Percentiles rank a stretch among this genome's conserved stretches.
phyloP scores from a whole-genome alignment of 106 monocot genomes.

The Phalaenopsis aphrodite region DNA sequence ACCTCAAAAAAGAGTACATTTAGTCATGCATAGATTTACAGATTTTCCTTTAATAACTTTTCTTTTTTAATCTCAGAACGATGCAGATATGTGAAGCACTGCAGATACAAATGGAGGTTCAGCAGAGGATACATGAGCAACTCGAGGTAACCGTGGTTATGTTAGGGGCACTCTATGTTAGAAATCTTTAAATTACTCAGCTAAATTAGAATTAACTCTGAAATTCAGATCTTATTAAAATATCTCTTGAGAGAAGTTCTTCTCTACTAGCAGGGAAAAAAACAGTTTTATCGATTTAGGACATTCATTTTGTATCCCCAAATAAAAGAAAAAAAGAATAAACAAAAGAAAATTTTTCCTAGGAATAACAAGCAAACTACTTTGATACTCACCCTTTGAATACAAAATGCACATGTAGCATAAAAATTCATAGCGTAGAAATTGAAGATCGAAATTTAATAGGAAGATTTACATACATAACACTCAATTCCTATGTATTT shows the following conservation, averaged over 20 bases:
- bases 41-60: not conserved
- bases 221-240: not conserved
- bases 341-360: not conserved
- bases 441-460: not conserved
- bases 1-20: not conserved
- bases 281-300: no score
- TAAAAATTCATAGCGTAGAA: not conserved
- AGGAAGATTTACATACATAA: no score
- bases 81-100: conserved; percentile 78
- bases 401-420: not conserved
- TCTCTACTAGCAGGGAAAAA: not conserved
- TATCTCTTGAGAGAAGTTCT: not conserved
- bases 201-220: not conserved
- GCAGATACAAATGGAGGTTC: conserved; percentile 87
- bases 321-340: not conserved
- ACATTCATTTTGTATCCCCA: not conserved
- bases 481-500: no score
- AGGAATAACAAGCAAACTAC: not conserved
- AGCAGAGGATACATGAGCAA: conserved; percentile 70
- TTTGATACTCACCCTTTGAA: not conserved
- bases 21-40: no score
- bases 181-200: not conserved
- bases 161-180: not conserved
- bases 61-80: conserved; percentile 23
- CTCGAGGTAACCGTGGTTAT: conserved; percentile 37